Percentiles rank a stretch among this genome's conserved stretches.
These are phyloP conservation scores for Capsicum baccatum DNA, from an alignment of 257 asterid genomes.

Conservation along the genomic window DNA sequence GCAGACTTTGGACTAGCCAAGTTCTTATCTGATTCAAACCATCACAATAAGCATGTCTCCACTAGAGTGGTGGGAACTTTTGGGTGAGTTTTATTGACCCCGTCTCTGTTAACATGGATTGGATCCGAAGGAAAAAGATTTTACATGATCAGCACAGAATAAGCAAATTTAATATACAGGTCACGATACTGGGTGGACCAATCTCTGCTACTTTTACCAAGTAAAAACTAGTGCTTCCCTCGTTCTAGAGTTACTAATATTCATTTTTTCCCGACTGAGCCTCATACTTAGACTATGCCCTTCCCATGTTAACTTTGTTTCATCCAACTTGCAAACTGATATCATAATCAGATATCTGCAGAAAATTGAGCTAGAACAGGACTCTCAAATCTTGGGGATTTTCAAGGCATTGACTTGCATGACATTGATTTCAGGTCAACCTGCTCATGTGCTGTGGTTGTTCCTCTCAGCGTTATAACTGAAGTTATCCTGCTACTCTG, in stretches of 20 bases:
- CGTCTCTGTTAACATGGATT: neutral
- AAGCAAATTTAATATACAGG: neutral
- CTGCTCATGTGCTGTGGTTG: neutral
- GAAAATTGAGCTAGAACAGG: neutral
- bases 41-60: constrained; percentile 32
- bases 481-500: neutral
- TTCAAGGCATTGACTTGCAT: neutral
- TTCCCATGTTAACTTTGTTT: neutral
- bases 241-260: neutral
- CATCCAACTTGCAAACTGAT: constrained; percentile 13
- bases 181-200: neutral
- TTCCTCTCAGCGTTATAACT: neutral
- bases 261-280: neutral
- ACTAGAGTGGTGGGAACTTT: constrained; percentile 42
- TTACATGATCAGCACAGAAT: neutral
- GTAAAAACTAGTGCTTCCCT: constrained; percentile 17
- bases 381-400: neutral
- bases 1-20: constrained; percentile 42
- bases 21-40: constrained; percentile 29
- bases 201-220: constrained; percentile 1
- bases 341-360: neutral
- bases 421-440: constrained; percentile 16
- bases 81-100: constrained; percentile 33
- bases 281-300: neutral
- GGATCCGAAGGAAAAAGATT: neutral